Percentiles rank a stretch among this genome's conserved stretches.
Conservation (phyloP, 2,329 filamentous ascomycete genomes). For the Stagonosporopsis tanaceti region DNA sequence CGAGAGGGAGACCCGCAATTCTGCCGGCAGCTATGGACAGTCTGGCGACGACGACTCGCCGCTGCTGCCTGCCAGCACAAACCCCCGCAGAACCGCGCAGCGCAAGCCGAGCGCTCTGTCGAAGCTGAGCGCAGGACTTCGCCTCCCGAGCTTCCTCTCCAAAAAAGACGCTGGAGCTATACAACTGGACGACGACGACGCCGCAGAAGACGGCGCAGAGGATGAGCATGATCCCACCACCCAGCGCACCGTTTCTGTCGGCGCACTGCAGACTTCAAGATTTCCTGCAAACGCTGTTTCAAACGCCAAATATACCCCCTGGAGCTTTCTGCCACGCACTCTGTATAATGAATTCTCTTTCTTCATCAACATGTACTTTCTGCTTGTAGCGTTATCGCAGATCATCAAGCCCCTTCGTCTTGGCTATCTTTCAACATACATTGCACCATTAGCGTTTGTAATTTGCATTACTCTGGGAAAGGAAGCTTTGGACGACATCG, state of each 20-base stretch:
- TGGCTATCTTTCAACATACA: conserved; percentile 92
- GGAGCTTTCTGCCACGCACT: conserved; percentile 92
- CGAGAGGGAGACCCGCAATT: conserved; percentile 62
- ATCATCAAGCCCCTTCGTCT: conserved; percentile 88
- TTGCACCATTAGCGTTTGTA: conserved; percentile 91
- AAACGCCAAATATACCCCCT: conserved; percentile 96
- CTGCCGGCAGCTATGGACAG: conserved; percentile 66
- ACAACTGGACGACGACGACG: conserved; percentile 34
- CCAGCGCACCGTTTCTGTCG: conserved; percentile 78
- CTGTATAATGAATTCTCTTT: conserved; percentile 99
- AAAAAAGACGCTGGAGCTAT: conserved; percentile 35
- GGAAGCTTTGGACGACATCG: conserved; percentile 93
- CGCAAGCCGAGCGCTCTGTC: conserved; percentile 50
- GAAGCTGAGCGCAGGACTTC: conserved; percentile 61
- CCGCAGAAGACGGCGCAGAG: conserved; percentile 51
- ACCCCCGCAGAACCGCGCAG: conserved; percentile 27
- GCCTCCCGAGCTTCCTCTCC: conserved; percentile 72
- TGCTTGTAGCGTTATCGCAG: conserved; percentile 93
- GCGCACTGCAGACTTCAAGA: conserved; percentile 73
- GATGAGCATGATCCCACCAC: conserved; percentile 67
- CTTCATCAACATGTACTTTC: conserved; percentile 99
- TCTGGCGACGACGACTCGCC: conserved; percentile 74
- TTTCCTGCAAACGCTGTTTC: conserved; percentile 93
- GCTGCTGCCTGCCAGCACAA: conserved; percentile 63
- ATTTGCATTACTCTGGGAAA: conserved; percentile 92